These are phyloP conservation scores for Cercospora citrullina DNA, from an alignment of 2,329 filamentous ascomycete species.

Conservation along the genomic window DNA sequence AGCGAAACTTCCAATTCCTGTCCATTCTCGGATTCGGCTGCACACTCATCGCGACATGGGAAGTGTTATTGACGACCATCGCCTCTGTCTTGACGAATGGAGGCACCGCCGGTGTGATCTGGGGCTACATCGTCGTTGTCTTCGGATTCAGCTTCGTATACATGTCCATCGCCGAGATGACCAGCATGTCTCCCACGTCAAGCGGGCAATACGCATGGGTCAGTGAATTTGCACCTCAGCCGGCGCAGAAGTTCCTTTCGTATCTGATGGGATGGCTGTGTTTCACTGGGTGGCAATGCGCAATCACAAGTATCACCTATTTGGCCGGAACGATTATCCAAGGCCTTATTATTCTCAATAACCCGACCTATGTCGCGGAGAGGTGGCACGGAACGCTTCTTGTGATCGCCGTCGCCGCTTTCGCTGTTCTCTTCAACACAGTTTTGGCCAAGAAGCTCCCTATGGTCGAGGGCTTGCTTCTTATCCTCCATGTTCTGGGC, in stretches of 20 bases:
- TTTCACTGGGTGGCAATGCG: slow-evolving; percentile 18
- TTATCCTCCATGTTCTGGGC: slow-evolving; percentile 54
- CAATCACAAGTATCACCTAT: slow-evolving; percentile 15
- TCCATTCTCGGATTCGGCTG: slow-evolving; percentile 19
- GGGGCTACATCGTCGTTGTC: slow-evolving; percentile 11
- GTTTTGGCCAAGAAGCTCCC: slow-evolving; percentile 48
- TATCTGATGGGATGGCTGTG: slow-evolving; percentile 24
- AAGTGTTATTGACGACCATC: slow-evolving; percentile 13
- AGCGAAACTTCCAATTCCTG: slow-evolving; percentile 16
- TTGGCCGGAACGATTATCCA: slow-evolving; percentile 17
- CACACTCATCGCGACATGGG: slow-evolving; percentile 16
- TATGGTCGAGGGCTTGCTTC: slow-evolving; percentile 51
- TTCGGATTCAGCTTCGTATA: slow-evolving; percentile 13
- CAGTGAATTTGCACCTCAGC: slow-evolving; percentile 9
- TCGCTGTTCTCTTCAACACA: slow-evolving; percentile 48
- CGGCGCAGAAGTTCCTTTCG: slow-evolving; percentile 10
- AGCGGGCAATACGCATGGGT: background rate
- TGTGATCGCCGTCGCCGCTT: slow-evolving; percentile 46
- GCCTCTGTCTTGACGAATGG: slow-evolving; percentile 14
- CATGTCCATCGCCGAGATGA: slow-evolving; percentile 13
- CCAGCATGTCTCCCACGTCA: background rate
- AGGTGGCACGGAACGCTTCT: slow-evolving; percentile 52
- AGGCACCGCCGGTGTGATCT: slow-evolving; percentile 8
- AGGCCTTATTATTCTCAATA: slow-evolving; percentile 22
- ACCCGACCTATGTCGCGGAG: slow-evolving; percentile 9